A percentile compares a stretch with the other conserved stretches of the same genome.
Evolutionary conservation across 164 flowering plant species (phyloP).

Genomic region (Nelumbo lutea): DNA sequence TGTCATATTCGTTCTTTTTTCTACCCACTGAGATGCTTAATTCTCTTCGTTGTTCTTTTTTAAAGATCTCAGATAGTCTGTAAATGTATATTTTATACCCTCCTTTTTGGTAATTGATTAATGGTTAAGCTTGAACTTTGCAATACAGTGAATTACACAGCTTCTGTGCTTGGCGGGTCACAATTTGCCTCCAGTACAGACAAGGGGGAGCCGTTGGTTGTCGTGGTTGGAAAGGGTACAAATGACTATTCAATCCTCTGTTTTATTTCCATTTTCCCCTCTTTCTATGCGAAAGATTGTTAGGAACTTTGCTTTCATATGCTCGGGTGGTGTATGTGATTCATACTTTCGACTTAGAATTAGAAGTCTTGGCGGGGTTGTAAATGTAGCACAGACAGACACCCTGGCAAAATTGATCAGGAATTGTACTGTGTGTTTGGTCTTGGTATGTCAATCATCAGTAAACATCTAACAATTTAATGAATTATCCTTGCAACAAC

Average conservation of each 20-base stretch:
- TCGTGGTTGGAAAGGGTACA: slow-evolving; percentile 19
- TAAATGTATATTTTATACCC: background rate
- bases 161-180: slow-evolving; percentile 11
- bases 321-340: too few species aligned
- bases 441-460: too few species aligned
- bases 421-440: background rate
- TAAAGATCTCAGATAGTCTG: too few species aligned
- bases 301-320: too few species aligned
- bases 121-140: background rate
- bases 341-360: too few species aligned
- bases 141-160: slow-evolving; percentile 20
- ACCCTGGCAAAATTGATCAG: too few species aligned
- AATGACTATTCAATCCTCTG: background rate
- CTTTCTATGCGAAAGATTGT: too few species aligned
- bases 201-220: slow-evolving; percentile 15
- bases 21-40: too few species aligned
- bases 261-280: background rate
- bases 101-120: background rate
- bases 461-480: background rate
- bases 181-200: slow-evolving; percentile 24
- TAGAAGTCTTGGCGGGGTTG: too few species aligned
- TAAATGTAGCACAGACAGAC: too few species aligned
- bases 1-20: too few species aligned
- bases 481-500: background rate
- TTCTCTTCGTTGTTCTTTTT: too few species aligned